Evolutionary conservation across 1,284 basidiomycete species (phyloP), one percentile per base, ranked within the genome.

Genomic region (Rhizoctonia solani): DNA sequence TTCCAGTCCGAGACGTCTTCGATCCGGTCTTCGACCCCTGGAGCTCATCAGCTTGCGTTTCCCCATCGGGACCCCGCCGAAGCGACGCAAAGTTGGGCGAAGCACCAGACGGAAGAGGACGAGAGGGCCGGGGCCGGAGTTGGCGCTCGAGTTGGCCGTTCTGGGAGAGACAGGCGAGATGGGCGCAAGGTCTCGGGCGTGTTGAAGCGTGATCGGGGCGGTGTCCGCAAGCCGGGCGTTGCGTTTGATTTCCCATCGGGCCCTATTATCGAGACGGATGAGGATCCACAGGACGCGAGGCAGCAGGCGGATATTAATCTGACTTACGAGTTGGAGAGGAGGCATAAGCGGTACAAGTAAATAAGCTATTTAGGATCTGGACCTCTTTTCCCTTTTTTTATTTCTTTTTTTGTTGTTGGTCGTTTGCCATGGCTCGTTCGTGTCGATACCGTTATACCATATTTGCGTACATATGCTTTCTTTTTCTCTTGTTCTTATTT

Each of bases 341-440:
- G 52, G 19, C 19, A 66, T 9, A 66, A 66, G 61, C 50, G 61
- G 50, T 66, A 66, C 61, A 66, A 66, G 61, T 65, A 59, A 34
- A 37, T 44, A 50, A 37, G 34, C 32, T 42, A 37, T 37, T 52
- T 23, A 21, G 19, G 39, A 23, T 34, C 39, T 21, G 53, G 50
- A 54, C 52, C 41, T 21, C 11, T 53, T 29, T 46, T 39, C 14
- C 34, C 16, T 50, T 21, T 25, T 21, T 50, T 37, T 50, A 23
- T 21, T 27, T 37, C 52, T 41, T 39, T 41, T 46, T 65, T 53
- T 65, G 25, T 53, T 54, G n/a, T 19, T 34, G 49, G 52, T 66
- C 29, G 32, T 23, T 66, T 52, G 4, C 16, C 53, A 27, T 25
- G 53, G 42, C 50, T 41, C 41, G 42, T 59, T 42, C 61, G 25